A percentile compares a stretch with the other conserved stretches of the same genome.
Conservation (phyloP, 495 filamentous ascomycete genomes). For the Hypoxylon intermedium region DNA sequence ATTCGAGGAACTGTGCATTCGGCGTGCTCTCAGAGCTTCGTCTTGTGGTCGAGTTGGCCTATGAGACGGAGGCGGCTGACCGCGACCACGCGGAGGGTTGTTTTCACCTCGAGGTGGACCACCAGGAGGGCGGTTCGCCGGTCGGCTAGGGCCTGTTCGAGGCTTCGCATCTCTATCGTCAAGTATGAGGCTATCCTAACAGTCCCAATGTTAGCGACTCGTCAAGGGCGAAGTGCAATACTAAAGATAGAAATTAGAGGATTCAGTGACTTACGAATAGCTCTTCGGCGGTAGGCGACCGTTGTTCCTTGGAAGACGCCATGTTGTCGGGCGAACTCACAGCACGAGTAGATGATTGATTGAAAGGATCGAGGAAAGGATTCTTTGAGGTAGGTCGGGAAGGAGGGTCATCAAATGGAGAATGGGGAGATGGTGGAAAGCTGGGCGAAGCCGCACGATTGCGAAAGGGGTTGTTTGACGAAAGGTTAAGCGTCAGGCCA, state of each 20-base stretch:
- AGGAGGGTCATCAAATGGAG: conserved; percentile 62
- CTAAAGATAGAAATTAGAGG: background rate
- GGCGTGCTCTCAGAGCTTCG: conserved; percentile 60
- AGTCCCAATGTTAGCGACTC: conserved; percentile 16
- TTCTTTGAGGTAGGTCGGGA: conserved; percentile 84
- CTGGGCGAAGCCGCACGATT: conserved; percentile 80
- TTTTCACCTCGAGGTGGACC: conserved; percentile 59
- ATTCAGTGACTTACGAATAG: conserved; percentile 80
- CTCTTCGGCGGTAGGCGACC: conserved; percentile 73
- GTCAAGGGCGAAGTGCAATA: background rate
- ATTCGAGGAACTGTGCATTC: conserved; percentile 46
- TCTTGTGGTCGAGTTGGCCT: conserved; percentile 68
- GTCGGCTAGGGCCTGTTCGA: conserved; percentile 40
- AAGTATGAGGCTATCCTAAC: conserved; percentile 59
- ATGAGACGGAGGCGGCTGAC: conserved; percentile 55
- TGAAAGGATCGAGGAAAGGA: conserved; percentile 84
- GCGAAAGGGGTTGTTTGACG: conserved; percentile 98
- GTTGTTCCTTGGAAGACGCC: conserved; percentile 61
- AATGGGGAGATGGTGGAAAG: conserved; percentile 51
- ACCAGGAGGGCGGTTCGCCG: conserved; percentile 52
- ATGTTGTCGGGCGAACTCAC: conserved; percentile 58
- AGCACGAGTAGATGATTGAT: conserved; percentile 56
- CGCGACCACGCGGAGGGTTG: conserved; percentile 54
- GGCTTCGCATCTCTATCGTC: conserved; percentile 50
- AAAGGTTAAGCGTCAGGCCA: conserved; percentile 67